These are phyloP conservation scores for Ailanthus altissimus DNA, from an alignment of 345 rosid species.

Conservation along the genomic window DNA sequence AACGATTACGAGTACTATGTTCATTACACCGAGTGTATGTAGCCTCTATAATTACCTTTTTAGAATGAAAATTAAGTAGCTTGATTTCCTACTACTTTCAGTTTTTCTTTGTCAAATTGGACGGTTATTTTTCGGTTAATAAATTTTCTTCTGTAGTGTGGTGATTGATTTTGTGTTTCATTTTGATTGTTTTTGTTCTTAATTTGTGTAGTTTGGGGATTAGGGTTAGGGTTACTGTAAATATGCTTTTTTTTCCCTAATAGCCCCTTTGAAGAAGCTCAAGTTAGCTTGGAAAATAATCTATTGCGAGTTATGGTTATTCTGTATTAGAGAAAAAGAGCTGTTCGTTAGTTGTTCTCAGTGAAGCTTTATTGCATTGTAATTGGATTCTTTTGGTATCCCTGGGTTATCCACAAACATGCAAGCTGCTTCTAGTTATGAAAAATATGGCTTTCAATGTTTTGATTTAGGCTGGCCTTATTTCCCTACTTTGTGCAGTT, in stretches of 20 bases:
- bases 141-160: neutral
- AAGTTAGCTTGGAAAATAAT: neutral
- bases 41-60: neutral
- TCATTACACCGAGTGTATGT: constrained; percentile 95
- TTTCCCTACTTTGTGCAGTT: constrained; percentile 42
- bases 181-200: constrained; percentile 4
- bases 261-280: neutral
- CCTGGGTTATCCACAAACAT: neutral
- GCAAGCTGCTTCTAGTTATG: neutral
- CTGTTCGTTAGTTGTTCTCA: neutral
- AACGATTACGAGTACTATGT: constrained; percentile 95
- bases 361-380: neutral
- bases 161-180: constrained; percentile 10
- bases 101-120: neutral
- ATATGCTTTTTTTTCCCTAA: neutral
- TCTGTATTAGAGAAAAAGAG: neutral
- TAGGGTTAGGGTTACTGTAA: constrained; percentile 11
- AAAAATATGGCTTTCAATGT: neutral
- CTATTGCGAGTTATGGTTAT: too few species aligned
- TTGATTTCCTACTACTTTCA: constrained; percentile 28
- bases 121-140: neutral
- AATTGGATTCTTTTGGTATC: neutral
- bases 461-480: neutral
- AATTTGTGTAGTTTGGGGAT: neutral
- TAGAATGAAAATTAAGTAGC: neutral